Conservation (phyloP, 1,284 basidiomycete species). For the Cutaneotrichosporon cutaneum region DNA sequence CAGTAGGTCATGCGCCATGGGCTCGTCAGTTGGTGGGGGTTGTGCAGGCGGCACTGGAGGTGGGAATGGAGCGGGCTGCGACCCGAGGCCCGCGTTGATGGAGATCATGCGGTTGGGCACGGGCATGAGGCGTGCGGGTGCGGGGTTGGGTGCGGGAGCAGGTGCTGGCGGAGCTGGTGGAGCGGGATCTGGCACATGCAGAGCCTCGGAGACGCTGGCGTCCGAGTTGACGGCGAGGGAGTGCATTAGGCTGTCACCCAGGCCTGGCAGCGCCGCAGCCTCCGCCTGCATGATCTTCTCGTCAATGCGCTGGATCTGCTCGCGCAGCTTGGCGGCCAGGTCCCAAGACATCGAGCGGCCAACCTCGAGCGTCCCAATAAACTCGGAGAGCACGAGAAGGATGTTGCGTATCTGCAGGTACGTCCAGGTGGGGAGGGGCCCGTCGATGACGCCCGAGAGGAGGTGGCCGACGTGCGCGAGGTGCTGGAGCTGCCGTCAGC, state of each 20-base stretch:
- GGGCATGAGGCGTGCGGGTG: not conserved
- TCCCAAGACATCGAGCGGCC: not conserved
- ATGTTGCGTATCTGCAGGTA: slow-evolving; percentile 7
- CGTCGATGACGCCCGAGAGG: slow-evolving; percentile 1
- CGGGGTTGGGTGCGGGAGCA: not conserved
- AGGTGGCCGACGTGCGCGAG: slow-evolving; percentile 6
- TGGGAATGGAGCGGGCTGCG: not conserved
- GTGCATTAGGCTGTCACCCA: not conserved
- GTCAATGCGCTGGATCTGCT: slow-evolving; percentile 4
- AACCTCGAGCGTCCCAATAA: not conserved
- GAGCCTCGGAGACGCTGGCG: not conserved
- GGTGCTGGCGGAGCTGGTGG: not conserved
- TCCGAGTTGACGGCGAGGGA: not conserved
- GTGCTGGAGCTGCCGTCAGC: slow-evolving; percentile 10
- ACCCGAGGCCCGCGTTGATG: not conserved
- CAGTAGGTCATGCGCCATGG: not conserved
- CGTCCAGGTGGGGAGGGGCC: not conserved
- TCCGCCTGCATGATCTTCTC: slow-evolving; percentile 1
- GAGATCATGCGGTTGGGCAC: slow-evolving; percentile 5
- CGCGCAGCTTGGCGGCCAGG: not conserved
- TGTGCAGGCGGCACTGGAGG: not conserved
- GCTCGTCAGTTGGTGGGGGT: not conserved
- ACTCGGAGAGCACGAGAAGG: slow-evolving; percentile 2
- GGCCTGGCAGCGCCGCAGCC: not conserved
- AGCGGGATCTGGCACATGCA: not conserved